Base-by-base conservation (phyloP, 2,329 filamentous ascomycete genomes). In the Ophiostoma sp. region DNA sequence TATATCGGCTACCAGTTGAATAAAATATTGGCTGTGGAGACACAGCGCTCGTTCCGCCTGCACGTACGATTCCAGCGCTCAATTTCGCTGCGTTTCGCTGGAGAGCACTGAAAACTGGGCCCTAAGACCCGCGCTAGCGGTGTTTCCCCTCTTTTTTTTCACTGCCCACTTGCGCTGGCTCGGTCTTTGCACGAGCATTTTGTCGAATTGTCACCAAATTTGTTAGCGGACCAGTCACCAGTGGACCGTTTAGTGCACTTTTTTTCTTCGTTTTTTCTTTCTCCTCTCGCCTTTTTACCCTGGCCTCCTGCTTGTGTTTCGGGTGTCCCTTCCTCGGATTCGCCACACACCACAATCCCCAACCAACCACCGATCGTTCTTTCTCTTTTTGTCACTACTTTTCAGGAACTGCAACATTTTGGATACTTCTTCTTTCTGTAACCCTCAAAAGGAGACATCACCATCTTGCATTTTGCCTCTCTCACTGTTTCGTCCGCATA, bases 211-310 rank as follows among this genome's bases (percentile, higher is more conserved):
- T 52, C 25, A 52, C 45, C 28, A 33, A 52, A 52, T 69, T 55
- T 61, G 57, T 61, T 61, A 61, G 57, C n/a, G 28, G 57, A 61
- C 57, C 15, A 48, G 61, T 42, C 22, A 48, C 42, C 42, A 68
- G 25, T 50, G 22, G 59, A 39, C 22, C 36, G 39, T 50, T 28
- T 72, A 39, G 48, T 31, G 25, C 63, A 28, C 33, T 57, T 42
- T 31, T 55, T 69, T 33, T 55, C 5, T 19, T 69, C 45, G 15
- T 36, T 25, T 64, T 48, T 66, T n/a, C 39, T 72, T 72, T 31
- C n/a, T 66, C 33, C 25, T n/a, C 50, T 9, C 39, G 15, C 50
- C 8, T 48, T 42, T 45, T 39, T 31, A 31, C 33, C 52, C 42
- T 9, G 31, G 19, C 36, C 31, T n/a, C 28, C 28, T 61, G 19